Conservation (phyloP, 495 filamentous ascomycete species). For the Friedmanniomyces endolithicus region DNA sequence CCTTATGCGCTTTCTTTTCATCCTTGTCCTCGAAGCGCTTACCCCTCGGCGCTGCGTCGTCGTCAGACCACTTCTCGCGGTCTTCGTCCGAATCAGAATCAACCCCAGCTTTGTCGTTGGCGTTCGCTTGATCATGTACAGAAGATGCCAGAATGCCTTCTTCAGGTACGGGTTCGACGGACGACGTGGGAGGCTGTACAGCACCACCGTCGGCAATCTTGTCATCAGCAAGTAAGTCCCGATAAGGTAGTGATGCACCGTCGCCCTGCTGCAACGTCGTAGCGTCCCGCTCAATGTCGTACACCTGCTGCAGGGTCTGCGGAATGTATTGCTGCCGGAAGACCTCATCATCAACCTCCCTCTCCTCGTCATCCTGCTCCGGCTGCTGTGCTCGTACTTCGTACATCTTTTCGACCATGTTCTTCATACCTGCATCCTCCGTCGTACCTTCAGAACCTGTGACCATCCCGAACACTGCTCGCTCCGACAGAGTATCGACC, state of each 20-base stretch:
- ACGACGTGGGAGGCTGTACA: neutral
- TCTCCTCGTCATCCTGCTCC: conserved; percentile 28
- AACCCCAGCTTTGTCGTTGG: conserved; percentile 14
- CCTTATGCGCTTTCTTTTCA: conserved; percentile 58
- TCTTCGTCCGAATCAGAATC: conserved; percentile 35
- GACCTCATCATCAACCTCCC: conserved; percentile 64
- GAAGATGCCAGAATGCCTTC: conserved; percentile 29
- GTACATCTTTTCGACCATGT: conserved; percentile 40
- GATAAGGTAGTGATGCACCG: conserved; percentile 64
- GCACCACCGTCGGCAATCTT: conserved; percentile 37
- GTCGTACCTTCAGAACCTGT: conserved; percentile 43
- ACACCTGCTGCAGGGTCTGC: conserved; percentile 84
- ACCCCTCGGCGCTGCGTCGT: conserved; percentile 57
- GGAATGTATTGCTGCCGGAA: conserved; percentile 94
- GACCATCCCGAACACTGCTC: conserved; percentile 67
- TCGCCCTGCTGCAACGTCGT: conserved; percentile 60
- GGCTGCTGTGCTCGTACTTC: conserved; percentile 30
- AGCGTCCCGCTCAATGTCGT: conserved; percentile 85
- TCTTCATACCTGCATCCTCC: conserved; percentile 35
- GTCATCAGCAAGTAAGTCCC: conserved; percentile 61
- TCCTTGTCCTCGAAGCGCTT: conserved; percentile 89
- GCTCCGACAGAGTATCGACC: conserved; percentile 64
- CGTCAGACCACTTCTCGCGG: conserved; percentile 11
- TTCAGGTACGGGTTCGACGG: neutral
- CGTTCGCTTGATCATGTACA: conserved; percentile 32